phyloP scores from a whole-genome alignment of 257 asterid species.

The Solanum tarijense region DNA sequence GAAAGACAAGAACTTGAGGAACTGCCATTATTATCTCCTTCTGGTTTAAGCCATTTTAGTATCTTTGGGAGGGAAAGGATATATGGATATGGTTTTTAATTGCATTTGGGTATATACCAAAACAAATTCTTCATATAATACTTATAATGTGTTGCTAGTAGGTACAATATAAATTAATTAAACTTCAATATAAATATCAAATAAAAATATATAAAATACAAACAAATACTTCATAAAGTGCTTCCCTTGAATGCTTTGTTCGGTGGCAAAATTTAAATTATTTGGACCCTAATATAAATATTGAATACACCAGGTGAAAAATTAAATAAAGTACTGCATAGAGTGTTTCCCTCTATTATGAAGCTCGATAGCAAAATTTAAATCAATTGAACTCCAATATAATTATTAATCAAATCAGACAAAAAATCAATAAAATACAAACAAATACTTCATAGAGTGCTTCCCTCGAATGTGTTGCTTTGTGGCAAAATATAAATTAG shows the following conservation, averaged over 20 bases:
- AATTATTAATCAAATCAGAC: not conserved
- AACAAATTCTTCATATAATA: not conserved
- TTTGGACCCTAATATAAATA: too few species aligned
- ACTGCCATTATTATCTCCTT: slow-evolving; percentile 2
- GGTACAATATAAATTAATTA: too few species aligned
- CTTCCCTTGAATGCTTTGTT: not conserved
- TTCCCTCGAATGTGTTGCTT: not conserved
- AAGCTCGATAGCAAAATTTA: too few species aligned
- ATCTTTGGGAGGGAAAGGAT: not conserved
- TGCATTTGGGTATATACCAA: not conserved
- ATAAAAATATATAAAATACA: too few species aligned
- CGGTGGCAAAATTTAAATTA: too few species aligned
- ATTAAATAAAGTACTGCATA: not conserved
- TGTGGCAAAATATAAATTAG: too few species aligned
- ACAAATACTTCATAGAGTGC: too few species aligned
- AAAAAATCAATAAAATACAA: too few species aligned
- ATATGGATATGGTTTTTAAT: not conserved
- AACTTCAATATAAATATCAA: accelerated
- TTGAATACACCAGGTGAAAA: not conserved
- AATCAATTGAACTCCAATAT: too few species aligned
- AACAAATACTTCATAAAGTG: too few species aligned
- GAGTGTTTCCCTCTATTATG: not conserved
- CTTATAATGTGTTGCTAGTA: not conserved
- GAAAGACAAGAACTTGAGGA: slow-evolving; percentile 5
- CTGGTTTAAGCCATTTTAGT: not conserved